Evolutionary conservation across 345 rosid genomes (phyloP).

Genomic region (Noccaea bulbosa): DNA sequence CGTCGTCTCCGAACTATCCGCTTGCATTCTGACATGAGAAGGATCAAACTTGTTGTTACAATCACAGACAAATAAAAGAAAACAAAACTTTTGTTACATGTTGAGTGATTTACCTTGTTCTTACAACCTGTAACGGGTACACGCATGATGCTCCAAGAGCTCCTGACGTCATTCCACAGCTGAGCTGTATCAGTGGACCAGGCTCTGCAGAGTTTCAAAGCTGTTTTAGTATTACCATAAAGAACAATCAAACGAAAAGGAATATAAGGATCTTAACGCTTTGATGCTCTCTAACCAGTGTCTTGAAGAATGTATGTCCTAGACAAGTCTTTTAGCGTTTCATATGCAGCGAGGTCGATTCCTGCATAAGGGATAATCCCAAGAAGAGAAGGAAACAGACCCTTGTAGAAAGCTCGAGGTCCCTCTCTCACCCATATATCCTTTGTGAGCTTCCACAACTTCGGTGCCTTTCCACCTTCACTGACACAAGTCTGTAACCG

Average conservation of each 20-base stretch:
- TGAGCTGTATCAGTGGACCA: constrained; percentile 85
- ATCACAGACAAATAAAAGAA: constrained; percentile 5
- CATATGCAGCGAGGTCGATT: constrained; percentile 94
- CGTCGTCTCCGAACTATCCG: constrained; percentile 59
- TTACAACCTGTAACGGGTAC: constrained; percentile 94
- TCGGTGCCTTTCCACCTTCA: constrained; percentile 77
- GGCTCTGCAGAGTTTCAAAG: constrained; percentile 58
- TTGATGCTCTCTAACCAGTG: constrained; percentile 51
- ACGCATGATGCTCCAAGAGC: constrained; percentile 94
- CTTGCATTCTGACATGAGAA: constrained; percentile 78
- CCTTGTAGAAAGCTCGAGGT: constrained; percentile 93
- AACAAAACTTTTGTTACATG: neutral
- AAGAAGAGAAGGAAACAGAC: constrained; percentile 94
- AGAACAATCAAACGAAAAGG: constrained; percentile 6
- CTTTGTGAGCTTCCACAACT: constrained; percentile 63
- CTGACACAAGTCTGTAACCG: constrained; percentile 78
- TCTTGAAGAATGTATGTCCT: constrained; percentile 76
- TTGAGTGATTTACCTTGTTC: constrained; percentile 72
- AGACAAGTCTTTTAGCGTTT: constrained; percentile 90
- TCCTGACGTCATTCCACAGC: constrained; percentile 94
- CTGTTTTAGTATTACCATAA: constrained; percentile 16
- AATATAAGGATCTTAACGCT: constrained; percentile 3
- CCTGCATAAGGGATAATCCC: constrained; percentile 98
- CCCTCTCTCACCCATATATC: constrained; percentile 94
- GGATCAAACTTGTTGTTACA: constrained; percentile 18